Conservation (phyloP, 768 basidiomycete species). For the Boletus reticuloceps region DNA sequence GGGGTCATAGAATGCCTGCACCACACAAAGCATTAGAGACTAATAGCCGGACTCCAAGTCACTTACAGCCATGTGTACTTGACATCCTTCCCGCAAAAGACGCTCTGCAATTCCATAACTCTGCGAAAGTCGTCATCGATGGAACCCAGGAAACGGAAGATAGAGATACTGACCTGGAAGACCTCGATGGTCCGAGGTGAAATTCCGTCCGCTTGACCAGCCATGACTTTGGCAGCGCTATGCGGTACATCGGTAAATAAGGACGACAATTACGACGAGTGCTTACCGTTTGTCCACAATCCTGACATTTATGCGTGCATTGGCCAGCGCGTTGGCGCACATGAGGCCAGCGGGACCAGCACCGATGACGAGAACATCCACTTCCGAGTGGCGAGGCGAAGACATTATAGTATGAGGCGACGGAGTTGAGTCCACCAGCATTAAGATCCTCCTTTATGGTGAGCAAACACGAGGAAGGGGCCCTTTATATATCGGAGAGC, state of each 20-base stretch:
- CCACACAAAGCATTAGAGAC: not conserved
- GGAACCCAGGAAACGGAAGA: not conserved
- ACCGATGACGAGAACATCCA: conserved; percentile 43
- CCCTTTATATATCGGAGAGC: not conserved
- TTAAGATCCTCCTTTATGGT: conserved; percentile 2
- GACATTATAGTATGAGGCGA: conserved; percentile 10
- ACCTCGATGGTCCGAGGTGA: conserved; percentile 38
- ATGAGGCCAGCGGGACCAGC: conserved; percentile 44
- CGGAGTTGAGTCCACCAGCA: not conserved
- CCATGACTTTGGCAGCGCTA: conserved; percentile 15
- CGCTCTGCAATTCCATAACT: conserved; percentile 73
- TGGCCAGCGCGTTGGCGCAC: conserved; percentile 41
- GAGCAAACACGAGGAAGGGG: not conserved
- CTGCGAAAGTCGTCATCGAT: conserved; percentile 31
- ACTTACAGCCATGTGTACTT: conserved; percentile 65
- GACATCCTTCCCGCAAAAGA: conserved; percentile 57
- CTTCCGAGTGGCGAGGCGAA: conserved; percentile 23
- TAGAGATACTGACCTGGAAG: conserved; percentile 35
- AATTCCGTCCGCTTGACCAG: conserved; percentile 30
- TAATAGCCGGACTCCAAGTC: not conserved
- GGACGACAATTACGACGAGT: not conserved
- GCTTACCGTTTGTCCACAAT: conserved; percentile 41
- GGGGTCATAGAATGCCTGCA: conserved; percentile 75
- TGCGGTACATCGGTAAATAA: not conserved
- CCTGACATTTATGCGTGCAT: conserved; percentile 35